A percentile compares a stretch with the other conserved stretches of the same genome.
These are phyloP conservation scores for Lagenidium sp. DNA, from an alignment of 352 stramenopile genomes.

Conservation along the genomic window DNA sequence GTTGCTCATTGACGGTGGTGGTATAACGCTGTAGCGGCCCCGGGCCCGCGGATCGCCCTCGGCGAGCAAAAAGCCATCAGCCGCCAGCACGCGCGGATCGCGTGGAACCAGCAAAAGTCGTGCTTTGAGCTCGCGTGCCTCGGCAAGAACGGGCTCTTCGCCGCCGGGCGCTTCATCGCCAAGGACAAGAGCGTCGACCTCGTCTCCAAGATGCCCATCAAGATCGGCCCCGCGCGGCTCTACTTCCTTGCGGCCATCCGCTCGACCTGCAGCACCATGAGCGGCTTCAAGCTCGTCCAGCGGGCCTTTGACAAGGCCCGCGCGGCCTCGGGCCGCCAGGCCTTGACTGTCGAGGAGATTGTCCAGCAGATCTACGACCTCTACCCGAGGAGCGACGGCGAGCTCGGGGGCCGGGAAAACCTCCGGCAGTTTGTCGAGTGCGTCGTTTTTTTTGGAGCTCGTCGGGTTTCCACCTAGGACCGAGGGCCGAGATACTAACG, in stretches of 20 bases:
- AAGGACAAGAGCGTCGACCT: slow-evolving; percentile 72
- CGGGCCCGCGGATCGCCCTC: slow-evolving; percentile 42
- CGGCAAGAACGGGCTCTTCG: slow-evolving; percentile 79
- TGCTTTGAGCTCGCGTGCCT: slow-evolving; percentile 72
- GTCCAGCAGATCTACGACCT: slow-evolving; percentile 66
- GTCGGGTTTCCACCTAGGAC: too few species aligned
- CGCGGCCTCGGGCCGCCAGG: slow-evolving; percentile 12
- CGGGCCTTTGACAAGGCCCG: slow-evolving; percentile 77
- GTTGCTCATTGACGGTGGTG: too few species aligned
- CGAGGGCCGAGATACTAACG: too few species aligned
- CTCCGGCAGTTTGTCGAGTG: slow-evolving; percentile 58
- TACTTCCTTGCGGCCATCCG: slow-evolving; percentile 74
- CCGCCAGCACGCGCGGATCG: slow-evolving; percentile 60
- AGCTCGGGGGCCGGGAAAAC: slow-evolving; percentile 68
- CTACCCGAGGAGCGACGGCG: slow-evolving; percentile 62
- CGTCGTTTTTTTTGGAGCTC: too few species aligned
- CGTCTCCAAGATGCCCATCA: slow-evolving; percentile 59
- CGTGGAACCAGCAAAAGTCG: slow-evolving; percentile 65
- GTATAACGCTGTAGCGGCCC: slow-evolving; percentile 17
- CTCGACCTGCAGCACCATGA: slow-evolving; percentile 74
- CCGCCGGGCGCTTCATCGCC: slow-evolving; percentile 47
- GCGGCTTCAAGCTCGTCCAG: slow-evolving; percentile 73
- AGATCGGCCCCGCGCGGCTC: slow-evolving; percentile 63
- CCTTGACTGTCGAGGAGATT: slow-evolving; percentile 42
- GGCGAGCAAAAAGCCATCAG: slow-evolving; percentile 82